Conservation (phyloP, 192 early-diverging fungal genomes). For the Thoreauomyces humboldtii region DNA sequence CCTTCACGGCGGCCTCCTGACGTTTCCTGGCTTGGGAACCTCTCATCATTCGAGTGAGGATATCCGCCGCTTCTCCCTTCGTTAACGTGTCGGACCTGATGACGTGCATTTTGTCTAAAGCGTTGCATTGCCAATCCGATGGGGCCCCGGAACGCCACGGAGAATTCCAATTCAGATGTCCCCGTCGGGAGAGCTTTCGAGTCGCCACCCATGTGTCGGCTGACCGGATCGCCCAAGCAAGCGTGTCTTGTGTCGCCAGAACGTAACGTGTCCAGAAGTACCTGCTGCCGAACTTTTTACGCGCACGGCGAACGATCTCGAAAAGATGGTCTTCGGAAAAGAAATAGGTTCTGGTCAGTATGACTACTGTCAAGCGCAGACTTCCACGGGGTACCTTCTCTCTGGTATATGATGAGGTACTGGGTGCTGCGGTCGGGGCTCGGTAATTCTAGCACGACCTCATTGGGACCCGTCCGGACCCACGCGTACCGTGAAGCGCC, state of each 20-base stretch:
- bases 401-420: no score
- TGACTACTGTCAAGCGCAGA: no score
- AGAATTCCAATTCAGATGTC: slow-evolving; percentile 44
- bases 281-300: no score
- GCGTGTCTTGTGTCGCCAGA: slow-evolving; percentile 44
- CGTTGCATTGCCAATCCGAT: slow-evolving; percentile 45
- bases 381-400: no score
- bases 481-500: no score
- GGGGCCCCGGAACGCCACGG: slow-evolving; percentile 56
- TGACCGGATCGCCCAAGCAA: slow-evolving; percentile 56
- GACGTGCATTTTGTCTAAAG: slow-evolving; percentile 34
- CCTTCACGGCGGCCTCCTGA: no score
- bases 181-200: slow-evolving; percentile 19
- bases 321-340: not conserved
- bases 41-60: slow-evolving; percentile 57
- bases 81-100: slow-evolving; percentile 3
- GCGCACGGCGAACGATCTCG: not conserved
- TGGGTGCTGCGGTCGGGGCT: no score
- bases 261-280: not conserved
- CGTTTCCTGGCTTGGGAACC: no score
- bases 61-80: slow-evolving; percentile 69
- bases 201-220: slow-evolving; percentile 59
- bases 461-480: no score
- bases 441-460: no score
- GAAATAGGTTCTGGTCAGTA: not conserved